Evolutionary conservation across 2,329 filamentous ascomycete genomes (phyloP), one percentile per base, ranked within the genome.

Genomic region (Metarhizium brunneum): DNA sequence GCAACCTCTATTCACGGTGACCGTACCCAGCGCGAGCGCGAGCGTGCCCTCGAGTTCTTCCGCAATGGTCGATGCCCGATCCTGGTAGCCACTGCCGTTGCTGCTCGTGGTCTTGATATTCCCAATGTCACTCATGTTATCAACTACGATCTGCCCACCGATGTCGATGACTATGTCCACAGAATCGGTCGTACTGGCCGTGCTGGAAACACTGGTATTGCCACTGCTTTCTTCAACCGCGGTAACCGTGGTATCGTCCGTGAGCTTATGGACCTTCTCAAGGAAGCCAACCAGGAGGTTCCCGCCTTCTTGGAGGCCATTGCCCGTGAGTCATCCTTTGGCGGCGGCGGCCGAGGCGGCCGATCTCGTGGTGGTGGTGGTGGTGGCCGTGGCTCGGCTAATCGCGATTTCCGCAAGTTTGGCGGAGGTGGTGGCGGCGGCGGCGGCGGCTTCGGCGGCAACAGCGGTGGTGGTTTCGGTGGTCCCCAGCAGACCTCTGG

Each of bases 171-270:
- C 75, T 99, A 99, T 65, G 94, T 99, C 57, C 94, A 99, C 76
- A 90, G 94, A 73, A 99, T 99, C 68, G 94, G 94, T 86, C 94
- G 94, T 92, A 99, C 94, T 62, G 94, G 94, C 70, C 94, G 94
- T 90, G 94, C 94, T 62, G 94, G 94, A 73, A 99, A 99, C 81
- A 97, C 92, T 66, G 94, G 94, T 87, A 86, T 96, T 64, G 90
- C 94, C 6, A 99, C 94, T 65, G 94, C 94, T 56, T 99, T 99
- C 83, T 97, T 99, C 87, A 99, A 99, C 84, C 92, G 94, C 70
- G 92, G 92, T 69, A 99, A 99, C 82, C 90, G 94, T 67, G 94
- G 94, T 76, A 90, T 99, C 64, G 94, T 97, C 61, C 88, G 94
- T 63, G 94, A 97, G 66, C 85, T 99, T 59, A 83, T 99, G 65